A percentile compares a stretch with the other conserved stretches of the same genome.
These are phyloP conservation scores for Trichophyton benhamiae DNA, from an alignment of 2,329 filamentous ascomycete species.

Conservation along the genomic window DNA sequence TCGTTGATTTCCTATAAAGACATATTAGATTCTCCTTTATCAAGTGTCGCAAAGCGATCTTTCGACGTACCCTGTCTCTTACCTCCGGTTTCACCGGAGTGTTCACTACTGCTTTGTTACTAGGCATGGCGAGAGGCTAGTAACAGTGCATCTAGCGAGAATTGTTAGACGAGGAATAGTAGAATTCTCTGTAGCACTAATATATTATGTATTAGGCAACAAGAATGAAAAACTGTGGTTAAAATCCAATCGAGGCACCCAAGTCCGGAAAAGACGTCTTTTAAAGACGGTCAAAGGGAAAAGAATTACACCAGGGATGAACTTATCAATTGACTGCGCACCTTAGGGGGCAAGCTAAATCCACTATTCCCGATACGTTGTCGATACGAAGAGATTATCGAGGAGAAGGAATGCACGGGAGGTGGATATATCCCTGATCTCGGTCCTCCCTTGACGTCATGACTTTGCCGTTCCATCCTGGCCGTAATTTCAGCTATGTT, in stretches of 20 bases:
- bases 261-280: neutral
- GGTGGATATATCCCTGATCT: constrained; percentile 4
- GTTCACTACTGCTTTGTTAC: constrained; percentile 5
- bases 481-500: neutral
- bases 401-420: neutral
- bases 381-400: neutral
- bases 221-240: neutral
- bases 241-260: neutral
- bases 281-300: neutral
- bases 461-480: neutral
- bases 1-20: constrained; percentile 58
- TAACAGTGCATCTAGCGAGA: neutral
- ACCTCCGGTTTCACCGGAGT: constrained; percentile 8
- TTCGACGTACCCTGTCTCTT: constrained; percentile 7
- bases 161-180: neutral
- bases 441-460: constrained; percentile 1
- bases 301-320: neutral
- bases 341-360: neutral
- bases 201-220: neutral
- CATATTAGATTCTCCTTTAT: neutral
- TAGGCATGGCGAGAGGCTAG: neutral
- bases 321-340: neutral
- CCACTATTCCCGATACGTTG: neutral
- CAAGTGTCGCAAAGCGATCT: neutral
- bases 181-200: neutral